Evolutionary conservation across 441 rosid species (phyloP), one percentile per base, ranked within the genome.

Genomic region (Pelargonium fulgidum): DNA sequence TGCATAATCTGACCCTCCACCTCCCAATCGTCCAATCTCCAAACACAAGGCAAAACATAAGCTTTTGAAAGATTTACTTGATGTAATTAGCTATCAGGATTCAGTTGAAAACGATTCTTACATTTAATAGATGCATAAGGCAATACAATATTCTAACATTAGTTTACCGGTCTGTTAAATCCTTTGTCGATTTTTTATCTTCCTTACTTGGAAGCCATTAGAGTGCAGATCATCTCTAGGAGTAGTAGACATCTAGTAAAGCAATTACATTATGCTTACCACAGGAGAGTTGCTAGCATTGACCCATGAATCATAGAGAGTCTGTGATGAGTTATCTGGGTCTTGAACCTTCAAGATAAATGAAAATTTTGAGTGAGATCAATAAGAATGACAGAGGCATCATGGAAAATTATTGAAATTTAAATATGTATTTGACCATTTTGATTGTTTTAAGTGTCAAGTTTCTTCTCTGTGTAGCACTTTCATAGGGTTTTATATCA

Each of bases 1-100:
- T 69, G 90, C 89, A 63, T 82, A 87, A 73, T 92, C 98, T n/a
- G 98, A 87, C 68, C 91, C 89, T 33, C 73, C 79, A 0, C 82
- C 93, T 39, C 95, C 96, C 74, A 90, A 50, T 78, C 98, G 83
- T 9, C 78, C 87, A 36, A 88, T 78, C 95, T 90, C 79, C 73
- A 76, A 48, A 36, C 56, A 67, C 75, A 67, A 63, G 64, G 61
- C 13, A 26, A 22, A n/a, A n/a, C n/a, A n/a, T n/a, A n/a, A n/a
- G n/a, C n/a, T n/a, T n/a, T n/a, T n/a, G n/a, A n/a, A n/a, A n/a
- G n/a, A n/a, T 54, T 50, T 33, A 1, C 13, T 16, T 50, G 52
- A 22, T 19, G 3, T 48, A 7, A 54, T 29, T 14, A 72, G 63
- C 58, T 75, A 42, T 8, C 19, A 48, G 56, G 19, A 54, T 67